phyloP scores from a whole-genome alignment of 805 yeast genomes.

The Myxozyma melibiosi region DNA sequence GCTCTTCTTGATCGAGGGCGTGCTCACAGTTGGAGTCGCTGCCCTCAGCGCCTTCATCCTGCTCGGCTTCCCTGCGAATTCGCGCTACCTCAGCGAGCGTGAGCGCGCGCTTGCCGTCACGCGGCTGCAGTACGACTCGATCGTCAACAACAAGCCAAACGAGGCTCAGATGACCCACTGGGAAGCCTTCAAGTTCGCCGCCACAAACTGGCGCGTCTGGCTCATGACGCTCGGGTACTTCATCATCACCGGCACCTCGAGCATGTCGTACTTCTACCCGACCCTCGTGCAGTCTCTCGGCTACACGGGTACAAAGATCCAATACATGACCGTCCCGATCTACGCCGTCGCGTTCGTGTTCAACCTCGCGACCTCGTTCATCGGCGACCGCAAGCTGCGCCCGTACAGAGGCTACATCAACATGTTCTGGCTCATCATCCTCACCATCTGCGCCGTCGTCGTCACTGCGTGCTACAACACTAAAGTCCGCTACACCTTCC shows the following conservation, averaged over 20 bases:
- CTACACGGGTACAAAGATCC: conserved; percentile 68
- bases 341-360: conserved; percentile 51
- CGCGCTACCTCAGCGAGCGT: conserved; percentile 8
- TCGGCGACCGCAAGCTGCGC: conserved; percentile 16
- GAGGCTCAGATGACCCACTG: neutral
- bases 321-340: conserved; percentile 79
- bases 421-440: conserved; percentile 5
- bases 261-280: conserved; percentile 23
- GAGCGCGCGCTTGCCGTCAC: conserved; percentile 19
- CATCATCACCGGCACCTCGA: conserved; percentile 12
- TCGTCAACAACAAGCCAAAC: neutral
- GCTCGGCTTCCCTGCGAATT: conserved; percentile 22
- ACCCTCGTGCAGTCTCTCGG: conserved; percentile 19
- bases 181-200: conserved; percentile 12
- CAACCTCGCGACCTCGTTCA: conserved; percentile 9
- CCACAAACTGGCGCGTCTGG: conserved; percentile 19
- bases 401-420: conserved; percentile 18
- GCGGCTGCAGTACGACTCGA: conserved; percentile 20
- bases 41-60: conserved; percentile 5
- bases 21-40: conserved; percentile 16
- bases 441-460: conserved; percentile 13
- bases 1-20: conserved; percentile 49
- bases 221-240: conserved; percentile 16
- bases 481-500: conserved; percentile 15
- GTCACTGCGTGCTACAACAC: conserved; percentile 8